These are phyloP conservation scores for Naegleria fowleri DNA, from an alignment of 208 protist genomes.

Conservation along the genomic window DNA sequence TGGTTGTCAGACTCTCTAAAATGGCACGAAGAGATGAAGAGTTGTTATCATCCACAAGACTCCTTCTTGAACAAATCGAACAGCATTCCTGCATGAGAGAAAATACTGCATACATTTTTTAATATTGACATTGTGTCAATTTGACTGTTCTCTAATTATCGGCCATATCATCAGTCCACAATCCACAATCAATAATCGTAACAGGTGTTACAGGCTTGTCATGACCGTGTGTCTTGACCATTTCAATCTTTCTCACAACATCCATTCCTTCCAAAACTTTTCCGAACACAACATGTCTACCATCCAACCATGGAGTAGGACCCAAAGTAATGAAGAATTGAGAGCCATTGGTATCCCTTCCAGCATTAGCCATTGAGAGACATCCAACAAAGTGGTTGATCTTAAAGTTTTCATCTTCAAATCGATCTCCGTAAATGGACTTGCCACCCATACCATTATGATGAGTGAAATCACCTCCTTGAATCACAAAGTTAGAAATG, in stretches of 20 bases:
- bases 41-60: no score
- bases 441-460: constrained; percentile 52
- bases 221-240: constrained; percentile 37
- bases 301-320: constrained; percentile 39
- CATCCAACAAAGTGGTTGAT: not conserved
- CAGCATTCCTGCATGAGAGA: no score
- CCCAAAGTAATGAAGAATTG: constrained; percentile 32
- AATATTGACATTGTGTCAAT: no score
- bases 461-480: constrained; percentile 58
- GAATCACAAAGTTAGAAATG: constrained; percentile 51
- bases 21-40: no score
- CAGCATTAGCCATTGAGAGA: constrained; percentile 79
- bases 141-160: no score
- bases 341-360: constrained; percentile 44
- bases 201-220: not conserved
- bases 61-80: no score
- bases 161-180: no score
- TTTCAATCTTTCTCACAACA: constrained; percentile 25
- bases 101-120: no score
- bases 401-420: constrained; percentile 31
- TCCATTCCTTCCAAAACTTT: constrained; percentile 47
- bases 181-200: no score
- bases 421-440: constrained; percentile 47
- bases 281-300: constrained; percentile 64
- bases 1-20: no score